Evolutionary conservation across 768 basidiomycete genomes (phyloP).

Genomic region (Xerocomus potaroensis): DNA sequence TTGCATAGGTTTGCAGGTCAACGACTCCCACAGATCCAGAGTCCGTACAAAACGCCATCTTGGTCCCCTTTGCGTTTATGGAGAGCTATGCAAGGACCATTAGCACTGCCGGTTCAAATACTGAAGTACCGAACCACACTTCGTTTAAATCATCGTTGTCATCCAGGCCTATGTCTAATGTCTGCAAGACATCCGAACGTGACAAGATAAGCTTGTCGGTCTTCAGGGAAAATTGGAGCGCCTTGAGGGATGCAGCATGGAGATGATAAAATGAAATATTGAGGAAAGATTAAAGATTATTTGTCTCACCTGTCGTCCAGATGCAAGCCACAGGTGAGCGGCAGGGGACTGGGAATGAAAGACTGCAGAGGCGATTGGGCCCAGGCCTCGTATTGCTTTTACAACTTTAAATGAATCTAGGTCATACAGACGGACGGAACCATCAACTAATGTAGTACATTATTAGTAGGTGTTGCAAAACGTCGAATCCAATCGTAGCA

Average conservation of each 20-base stretch:
- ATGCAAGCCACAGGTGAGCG: constrained; percentile 61
- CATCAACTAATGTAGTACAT: constrained; percentile 51
- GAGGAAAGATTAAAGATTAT: neutral
- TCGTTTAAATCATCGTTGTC: constrained; percentile 65
- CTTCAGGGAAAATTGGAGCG: constrained; percentile 42
- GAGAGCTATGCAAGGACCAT: constrained; percentile 53
- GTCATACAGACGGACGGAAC: constrained; percentile 62
- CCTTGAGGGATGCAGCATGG: constrained; percentile 9
- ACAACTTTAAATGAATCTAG: constrained; percentile 54
- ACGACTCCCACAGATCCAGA: constrained; percentile 64
- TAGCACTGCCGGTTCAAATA: constrained; percentile 23
- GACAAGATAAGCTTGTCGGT: constrained; percentile 50
- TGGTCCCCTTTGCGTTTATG: constrained; percentile 48
- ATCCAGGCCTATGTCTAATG: constrained; percentile 45
- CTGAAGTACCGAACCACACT: constrained; percentile 35
- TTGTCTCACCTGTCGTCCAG: constrained; percentile 48
- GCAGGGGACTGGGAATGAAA: constrained; percentile 41
- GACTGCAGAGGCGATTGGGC: constrained; percentile 61
- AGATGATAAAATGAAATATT: neutral
- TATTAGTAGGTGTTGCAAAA: neutral
- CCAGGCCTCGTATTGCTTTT: constrained; percentile 58
- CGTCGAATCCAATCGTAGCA: constrained; percentile 25
- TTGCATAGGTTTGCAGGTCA: constrained; percentile 45
- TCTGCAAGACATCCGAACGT: constrained; percentile 43
- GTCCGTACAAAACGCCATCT: constrained; percentile 67